A percentile compares a stretch with the other conserved stretches of the same genome.
phyloP scores from a whole-genome alignment of 1,284 basidiomycete genomes.

The Cryptococcus sp. region DNA sequence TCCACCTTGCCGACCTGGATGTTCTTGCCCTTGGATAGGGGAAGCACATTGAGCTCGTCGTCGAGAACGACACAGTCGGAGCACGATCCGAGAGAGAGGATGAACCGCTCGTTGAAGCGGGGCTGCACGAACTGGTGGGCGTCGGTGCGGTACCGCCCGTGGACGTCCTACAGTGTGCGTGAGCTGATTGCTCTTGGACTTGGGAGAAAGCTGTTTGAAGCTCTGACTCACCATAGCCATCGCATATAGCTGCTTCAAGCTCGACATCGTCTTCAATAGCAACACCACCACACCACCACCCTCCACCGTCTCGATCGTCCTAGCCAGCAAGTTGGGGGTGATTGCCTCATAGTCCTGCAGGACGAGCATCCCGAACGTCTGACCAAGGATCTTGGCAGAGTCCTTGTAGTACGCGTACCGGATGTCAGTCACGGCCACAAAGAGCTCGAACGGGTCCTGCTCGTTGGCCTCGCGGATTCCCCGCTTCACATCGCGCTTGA shows the following conservation, averaged over 20 bases:
- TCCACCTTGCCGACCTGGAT: constrained; percentile 56
- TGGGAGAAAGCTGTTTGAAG: background rate
- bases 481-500: constrained; percentile 89
- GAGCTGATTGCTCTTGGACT: background rate
- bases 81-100: constrained; percentile 86
- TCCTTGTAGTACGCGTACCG: constrained; percentile 96
- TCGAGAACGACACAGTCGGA: constrained; percentile 90
- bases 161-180: constrained; percentile 68
- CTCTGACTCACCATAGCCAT: constrained; percentile 82
- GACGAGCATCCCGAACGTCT: constrained; percentile 97
- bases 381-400: constrained; percentile 91
- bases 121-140: constrained; percentile 86
- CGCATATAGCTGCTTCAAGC: constrained; percentile 86
- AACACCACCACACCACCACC: constrained; percentile 92
- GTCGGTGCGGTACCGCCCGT: constrained; percentile 85
- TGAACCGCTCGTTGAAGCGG: constrained; percentile 98
- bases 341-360: constrained; percentile 98
- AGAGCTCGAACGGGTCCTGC: constrained; percentile 96
- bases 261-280: constrained; percentile 92
- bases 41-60: constrained; percentile 96
- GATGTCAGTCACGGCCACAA: constrained; percentile 98
- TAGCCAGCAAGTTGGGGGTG: constrained; percentile 92
- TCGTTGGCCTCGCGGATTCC: constrained; percentile 92
- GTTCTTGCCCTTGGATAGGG: constrained; percentile 93
- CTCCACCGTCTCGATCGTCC: constrained; percentile 98